Conservation (phyloP, 164 flowering plant species). For the Liriodendron chinense region DNA sequence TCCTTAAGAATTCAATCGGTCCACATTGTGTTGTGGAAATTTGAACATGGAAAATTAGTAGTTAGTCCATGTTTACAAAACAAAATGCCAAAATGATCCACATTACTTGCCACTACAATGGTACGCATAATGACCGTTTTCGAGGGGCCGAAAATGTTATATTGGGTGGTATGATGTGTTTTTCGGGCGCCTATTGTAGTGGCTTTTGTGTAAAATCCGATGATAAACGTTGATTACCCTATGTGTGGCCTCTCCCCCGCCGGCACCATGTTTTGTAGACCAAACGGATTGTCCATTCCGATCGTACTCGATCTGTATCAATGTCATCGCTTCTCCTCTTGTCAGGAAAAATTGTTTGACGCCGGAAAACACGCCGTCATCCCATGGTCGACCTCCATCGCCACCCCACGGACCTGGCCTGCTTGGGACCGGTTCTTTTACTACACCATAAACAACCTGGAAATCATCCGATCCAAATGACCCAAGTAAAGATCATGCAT, state of each 20-base stretch:
- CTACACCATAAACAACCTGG: constrained; percentile 39
- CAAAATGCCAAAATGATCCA: not conserved
- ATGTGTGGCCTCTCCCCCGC: constrained; percentile 37
- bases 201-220: not conserved
- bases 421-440: constrained; percentile 61
- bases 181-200: too few species aligned
- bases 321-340: constrained; percentile 40
- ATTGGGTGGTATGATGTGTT: not conserved
- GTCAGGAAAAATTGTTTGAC: constrained; percentile 54
- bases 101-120: too few species aligned
- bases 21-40: not conserved
- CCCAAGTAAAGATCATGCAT: too few species aligned
- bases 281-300: constrained; percentile 62
- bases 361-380: constrained; percentile 78
- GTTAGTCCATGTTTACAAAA: not conserved
- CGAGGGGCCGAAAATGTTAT: not conserved
- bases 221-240: constrained; percentile 29
- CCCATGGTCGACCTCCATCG: constrained; percentile 76
- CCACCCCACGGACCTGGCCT: constrained; percentile 93
- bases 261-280: constrained; percentile 63
- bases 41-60: not conserved
- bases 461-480: not conserved
- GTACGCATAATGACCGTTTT: not conserved
- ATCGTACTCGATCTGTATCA: constrained; percentile 73
- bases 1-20: not conserved